Percentiles rank a stretch among this genome's conserved stretches.
phyloP scores from a whole-genome alignment of 139 green algal species.

The Micractinium conductrix region DNA sequence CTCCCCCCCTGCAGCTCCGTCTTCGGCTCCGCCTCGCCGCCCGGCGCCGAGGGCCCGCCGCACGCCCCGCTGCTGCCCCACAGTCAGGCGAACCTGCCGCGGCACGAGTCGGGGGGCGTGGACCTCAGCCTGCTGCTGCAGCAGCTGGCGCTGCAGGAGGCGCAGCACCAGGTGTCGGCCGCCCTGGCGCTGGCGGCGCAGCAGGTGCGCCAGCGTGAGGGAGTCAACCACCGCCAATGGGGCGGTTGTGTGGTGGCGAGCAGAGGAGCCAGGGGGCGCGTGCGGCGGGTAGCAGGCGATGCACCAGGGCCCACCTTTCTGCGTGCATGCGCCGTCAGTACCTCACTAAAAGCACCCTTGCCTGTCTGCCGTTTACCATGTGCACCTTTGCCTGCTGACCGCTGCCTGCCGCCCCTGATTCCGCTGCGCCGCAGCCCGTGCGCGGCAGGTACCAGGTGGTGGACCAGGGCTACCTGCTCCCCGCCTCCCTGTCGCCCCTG shows the following conservation, averaged over 20 bases:
- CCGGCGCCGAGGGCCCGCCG: too few relatives aligned
- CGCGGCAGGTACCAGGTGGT: not conserved
- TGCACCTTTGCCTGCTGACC: too few relatives aligned
- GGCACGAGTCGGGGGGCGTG: not conserved
- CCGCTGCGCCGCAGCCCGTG: not conserved
- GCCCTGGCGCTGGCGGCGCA: not conserved
- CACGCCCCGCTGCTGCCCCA: not conserved
- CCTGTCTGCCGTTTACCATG: too few relatives aligned
- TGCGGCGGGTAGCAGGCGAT: too few relatives aligned
- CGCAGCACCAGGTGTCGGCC: not conserved
- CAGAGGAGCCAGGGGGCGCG: too few relatives aligned
- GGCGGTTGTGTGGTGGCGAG: too few relatives aligned
- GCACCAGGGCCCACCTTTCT: too few relatives aligned
- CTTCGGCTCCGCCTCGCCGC: not conserved
- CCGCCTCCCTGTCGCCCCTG: slow-evolving; percentile 6
- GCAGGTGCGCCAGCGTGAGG: too few relatives aligned
- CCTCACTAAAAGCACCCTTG: too few relatives aligned
- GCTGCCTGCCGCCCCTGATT: too few relatives aligned
- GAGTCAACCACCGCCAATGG: too few relatives aligned
- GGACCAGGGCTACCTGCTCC: slow-evolving; percentile 1
- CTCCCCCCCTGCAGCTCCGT: not conserved
- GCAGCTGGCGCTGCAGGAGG: slow-evolving; percentile 25
- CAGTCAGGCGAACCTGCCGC: not conserved
- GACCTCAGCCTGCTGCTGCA: slow-evolving; percentile 7
- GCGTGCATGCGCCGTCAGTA: not conserved